Base-by-base conservation (phyloP, 1,139 yeast genomes). In the Meyerozyma sp. region DNA sequence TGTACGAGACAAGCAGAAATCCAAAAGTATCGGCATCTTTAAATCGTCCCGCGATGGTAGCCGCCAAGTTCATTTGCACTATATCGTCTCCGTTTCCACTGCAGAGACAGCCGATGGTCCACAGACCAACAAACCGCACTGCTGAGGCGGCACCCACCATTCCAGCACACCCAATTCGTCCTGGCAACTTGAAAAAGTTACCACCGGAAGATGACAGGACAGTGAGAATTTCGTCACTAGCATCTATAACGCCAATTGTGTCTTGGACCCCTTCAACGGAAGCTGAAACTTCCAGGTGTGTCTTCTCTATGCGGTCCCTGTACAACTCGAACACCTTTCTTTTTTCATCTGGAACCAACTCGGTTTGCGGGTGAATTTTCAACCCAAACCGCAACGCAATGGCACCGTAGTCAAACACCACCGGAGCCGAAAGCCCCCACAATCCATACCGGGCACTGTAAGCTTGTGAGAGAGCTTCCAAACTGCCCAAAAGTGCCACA, bases 51-150 rank as follows among this genome's bases (percentile, higher is more conserved):
- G 56, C 59, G 9, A 70, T 41, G 9, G 48, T 47, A 34, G 64
- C 54, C 0, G 80, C 73, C 32, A 77, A 52, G 40, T 65, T 68
- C 66, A 69, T 59, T 44, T 57, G 58, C 3, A 75, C 61, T 20
- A 77, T 75, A 47, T 76, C 79, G 51, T 77, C 83, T 1, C 83
- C 83, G 49, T 73, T 75, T 2, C 83, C 83, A 42, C 80, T 74
- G 54, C 81, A 73, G 68, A 75, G 63, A 40, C 77, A 67, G 39
- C 66, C 56, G 1, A 74, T 53, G 26, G 42, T 14, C 39, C 46
- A 3, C 51, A 51, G 2, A 50, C 49, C 25, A 43, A 43, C 6
- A 25, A 21, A 35, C 36, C 47, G 28, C 51, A 54, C 48, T 41
- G 64, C 77, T 14, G 70, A 59, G 0, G 76, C 75, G 3, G 75